phyloP scores from a whole-genome alignment of 2,329 filamentous ascomycete species.

The Neofusicoccum ribis region DNA sequence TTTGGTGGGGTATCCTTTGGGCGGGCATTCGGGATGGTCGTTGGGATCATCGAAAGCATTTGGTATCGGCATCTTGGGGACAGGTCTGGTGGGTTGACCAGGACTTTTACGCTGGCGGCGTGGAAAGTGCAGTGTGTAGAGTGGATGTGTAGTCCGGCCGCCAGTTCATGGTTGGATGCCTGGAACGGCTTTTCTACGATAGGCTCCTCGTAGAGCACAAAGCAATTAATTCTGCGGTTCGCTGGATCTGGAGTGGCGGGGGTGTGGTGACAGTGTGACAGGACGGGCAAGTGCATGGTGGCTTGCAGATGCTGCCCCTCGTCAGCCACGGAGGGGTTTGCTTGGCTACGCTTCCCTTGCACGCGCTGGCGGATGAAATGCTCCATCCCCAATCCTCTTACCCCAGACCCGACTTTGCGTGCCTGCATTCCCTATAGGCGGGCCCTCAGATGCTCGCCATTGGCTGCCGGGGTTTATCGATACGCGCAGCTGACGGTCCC shows the following conservation, averaged over 20 bases:
- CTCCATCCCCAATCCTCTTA: neutral
- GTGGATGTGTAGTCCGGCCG: neutral
- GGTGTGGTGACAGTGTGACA: neutral
- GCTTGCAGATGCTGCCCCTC: neutral
- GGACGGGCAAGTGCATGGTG: constrained; percentile 3
- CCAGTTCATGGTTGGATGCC: constrained; percentile 2
- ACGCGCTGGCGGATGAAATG: neutral
- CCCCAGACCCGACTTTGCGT: neutral
- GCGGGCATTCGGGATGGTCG: neutral
- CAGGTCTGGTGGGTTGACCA: neutral
- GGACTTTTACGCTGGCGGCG: neutral
- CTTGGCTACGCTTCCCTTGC: neutral
- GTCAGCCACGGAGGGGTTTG: neutral
- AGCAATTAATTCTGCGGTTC: constrained; percentile 2
- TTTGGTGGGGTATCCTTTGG: neutral
- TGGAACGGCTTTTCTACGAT: neutral
- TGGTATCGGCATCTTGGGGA: neutral
- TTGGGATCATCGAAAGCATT: neutral
- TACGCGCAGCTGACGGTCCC: neutral
- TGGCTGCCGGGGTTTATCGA: constrained; percentile 2
- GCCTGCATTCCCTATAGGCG: constrained; percentile 8
- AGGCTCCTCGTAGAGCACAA: neutral
- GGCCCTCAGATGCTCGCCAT: neutral
- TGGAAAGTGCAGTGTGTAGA: neutral
- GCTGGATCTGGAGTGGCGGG: neutral